Conservation (phyloP, 371 early-diverging fungal genomes). For the Rhizopus sp. region DNA sequence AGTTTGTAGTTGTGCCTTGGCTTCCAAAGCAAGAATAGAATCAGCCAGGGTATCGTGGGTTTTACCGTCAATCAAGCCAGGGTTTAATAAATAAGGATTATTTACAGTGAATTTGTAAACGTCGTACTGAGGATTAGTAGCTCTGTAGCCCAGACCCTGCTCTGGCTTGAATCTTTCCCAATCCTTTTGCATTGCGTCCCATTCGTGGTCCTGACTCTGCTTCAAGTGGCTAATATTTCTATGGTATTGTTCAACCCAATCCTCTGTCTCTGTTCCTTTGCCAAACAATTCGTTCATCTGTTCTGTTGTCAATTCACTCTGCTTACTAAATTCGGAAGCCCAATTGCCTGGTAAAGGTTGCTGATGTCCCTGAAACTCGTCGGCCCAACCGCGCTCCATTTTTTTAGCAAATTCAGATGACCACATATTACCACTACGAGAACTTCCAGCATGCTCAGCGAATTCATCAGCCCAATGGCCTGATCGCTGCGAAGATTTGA, state of each 20-base stretch:
- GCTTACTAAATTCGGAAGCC: conserved; percentile 59
- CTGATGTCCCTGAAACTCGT: conserved; percentile 49
- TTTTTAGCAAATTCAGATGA: conserved; percentile 33
- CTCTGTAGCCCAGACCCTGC: conserved; percentile 58
- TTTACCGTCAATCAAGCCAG: conserved; percentile 46
- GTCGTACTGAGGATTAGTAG: conserved; percentile 66
- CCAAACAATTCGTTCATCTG: conserved; percentile 64
- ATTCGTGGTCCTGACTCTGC: conserved; percentile 70
- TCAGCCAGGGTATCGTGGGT: conserved; percentile 73
- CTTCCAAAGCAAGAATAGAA: conserved; percentile 90
- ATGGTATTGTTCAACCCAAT: conserved; percentile 76
- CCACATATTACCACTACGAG: conserved; percentile 27
- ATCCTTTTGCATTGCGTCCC: conserved; percentile 78
- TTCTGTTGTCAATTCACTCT: conserved; percentile 13
- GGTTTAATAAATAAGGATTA: conserved; percentile 74
- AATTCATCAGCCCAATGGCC: conserved; percentile 63
- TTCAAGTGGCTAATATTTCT: conserved; percentile 71
- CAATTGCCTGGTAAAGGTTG: conserved; percentile 33
- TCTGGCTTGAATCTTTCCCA: conserved; percentile 55
- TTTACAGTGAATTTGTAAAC: conserved; percentile 76
- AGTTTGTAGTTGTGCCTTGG: conserved; percentile 82
- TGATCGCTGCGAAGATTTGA: conserved; percentile 35
- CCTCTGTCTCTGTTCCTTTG: conserved; percentile 35
- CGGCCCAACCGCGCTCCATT: conserved; percentile 41
- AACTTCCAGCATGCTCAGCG: conserved; percentile 17